Percentiles rank a stretch among this genome's conserved stretches.
Evolutionary conservation across 768 basidiomycete species (phyloP).

Genomic region (Mycena chlorophos): DNA sequence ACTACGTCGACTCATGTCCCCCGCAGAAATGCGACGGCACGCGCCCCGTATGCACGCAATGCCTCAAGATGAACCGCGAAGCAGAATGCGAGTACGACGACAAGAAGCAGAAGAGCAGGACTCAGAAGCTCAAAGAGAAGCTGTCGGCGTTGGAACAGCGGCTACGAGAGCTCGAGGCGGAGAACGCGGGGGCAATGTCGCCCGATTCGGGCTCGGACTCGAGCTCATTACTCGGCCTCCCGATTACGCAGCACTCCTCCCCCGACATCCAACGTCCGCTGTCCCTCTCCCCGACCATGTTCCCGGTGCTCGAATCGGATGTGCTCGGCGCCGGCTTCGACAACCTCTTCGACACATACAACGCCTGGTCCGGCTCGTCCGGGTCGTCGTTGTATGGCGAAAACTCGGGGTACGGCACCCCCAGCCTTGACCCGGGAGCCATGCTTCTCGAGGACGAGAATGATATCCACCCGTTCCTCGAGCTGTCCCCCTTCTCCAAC

Average conservation of each 20-base stretch:
- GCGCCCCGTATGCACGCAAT: constrained; percentile 58
- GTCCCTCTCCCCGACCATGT: constrained; percentile 11
- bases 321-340: constrained; percentile 14
- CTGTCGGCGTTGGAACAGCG: constrained; percentile 52
- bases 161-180: constrained; percentile 53
- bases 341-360: constrained; percentile 14
- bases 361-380: constrained; percentile 19
- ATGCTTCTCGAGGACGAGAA: constrained; percentile 8
- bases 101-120: constrained; percentile 58
- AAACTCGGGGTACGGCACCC: constrained; percentile 19
- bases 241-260: constrained; percentile 15
- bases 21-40: constrained; percentile 62
- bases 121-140: constrained; percentile 58
- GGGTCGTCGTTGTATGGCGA: constrained; percentile 16
- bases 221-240: constrained; percentile 14
- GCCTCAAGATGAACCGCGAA: constrained; percentile 51
- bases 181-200: constrained; percentile 27
- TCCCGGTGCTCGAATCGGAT: constrained; percentile 12
- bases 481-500: constrained; percentile 23
- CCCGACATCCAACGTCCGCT: constrained; percentile 19
- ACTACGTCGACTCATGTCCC: background rate
- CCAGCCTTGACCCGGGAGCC: constrained; percentile 3
- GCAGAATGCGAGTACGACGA: constrained; percentile 62
- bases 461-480: constrained; percentile 17
- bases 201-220: constrained; percentile 27